A percentile compares a stretch with the other conserved stretches of the same genome.
These are phyloP conservation scores for Taphrina wiesneri DNA, from an alignment of 1,139 yeast species.

Conservation along the genomic window DNA sequence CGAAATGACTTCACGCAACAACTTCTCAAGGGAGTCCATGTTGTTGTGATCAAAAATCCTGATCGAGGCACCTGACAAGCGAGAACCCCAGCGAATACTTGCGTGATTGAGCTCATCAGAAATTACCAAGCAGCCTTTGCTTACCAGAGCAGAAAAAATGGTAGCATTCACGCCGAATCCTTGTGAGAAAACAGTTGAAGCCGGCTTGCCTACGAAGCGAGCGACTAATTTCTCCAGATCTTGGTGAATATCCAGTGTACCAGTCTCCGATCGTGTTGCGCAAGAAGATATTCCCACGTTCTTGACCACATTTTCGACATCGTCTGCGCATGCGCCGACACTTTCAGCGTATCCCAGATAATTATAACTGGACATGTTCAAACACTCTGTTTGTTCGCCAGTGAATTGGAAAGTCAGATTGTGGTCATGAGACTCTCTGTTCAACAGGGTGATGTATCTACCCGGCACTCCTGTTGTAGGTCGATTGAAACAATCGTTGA, in stretches of 20 bases:
- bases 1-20: conserved; percentile 82
- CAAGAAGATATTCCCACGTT: conserved; percentile 76
- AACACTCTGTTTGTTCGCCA: conserved; percentile 73
- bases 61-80: conserved; percentile 90
- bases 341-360: conserved; percentile 97
- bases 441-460: conserved; percentile 76
- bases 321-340: conserved; percentile 85
- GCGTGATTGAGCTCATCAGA: conserved; percentile 96
- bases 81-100: conserved; percentile 89
- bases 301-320: conserved; percentile 62
- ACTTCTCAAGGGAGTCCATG: conserved; percentile 67
- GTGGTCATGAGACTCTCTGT: conserved; percentile 66
- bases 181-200: conserved; percentile 81
- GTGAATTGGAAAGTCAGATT: conserved; percentile 64
- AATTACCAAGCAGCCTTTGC: conserved; percentile 82
- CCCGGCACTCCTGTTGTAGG: conserved; percentile 98
- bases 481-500: conserved; percentile 92
- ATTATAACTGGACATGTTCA: conserved; percentile 87
- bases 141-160: conserved; percentile 78
- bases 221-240: conserved; percentile 79
- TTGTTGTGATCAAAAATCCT: conserved; percentile 92
- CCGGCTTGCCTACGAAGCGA: conserved; percentile 86
- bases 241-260: conserved; percentile 73
- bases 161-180: conserved; percentile 98
- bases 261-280: conserved; percentile 72